Base-by-base conservation (phyloP, 371 early-diverging fungal species). In the Saksenaea vasiformis region DNA sequence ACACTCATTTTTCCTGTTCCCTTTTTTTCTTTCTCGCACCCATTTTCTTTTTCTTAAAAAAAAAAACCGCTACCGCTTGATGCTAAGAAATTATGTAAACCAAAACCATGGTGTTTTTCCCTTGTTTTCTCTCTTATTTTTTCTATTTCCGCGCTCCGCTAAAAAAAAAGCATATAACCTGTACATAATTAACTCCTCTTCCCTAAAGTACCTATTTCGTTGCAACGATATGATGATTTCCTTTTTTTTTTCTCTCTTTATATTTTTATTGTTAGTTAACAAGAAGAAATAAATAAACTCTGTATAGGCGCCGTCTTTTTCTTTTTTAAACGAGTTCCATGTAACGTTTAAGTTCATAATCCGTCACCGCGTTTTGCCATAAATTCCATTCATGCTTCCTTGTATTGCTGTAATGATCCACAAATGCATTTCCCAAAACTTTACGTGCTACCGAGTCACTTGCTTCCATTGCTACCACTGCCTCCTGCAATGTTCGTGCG, bases 361-460 rank as follows among this genome's bases (percentile, higher is more conserved):
- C 83, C 0, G 95, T 93, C 17, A 93, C 92, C 26, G 88, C 84
- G 38, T 74, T 75, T 61, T 88, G 87, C 91, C 92, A 95, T 26
- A 85, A 57, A 17, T 80, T 67, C 83, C 90, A 86, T 74, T 95
- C 95, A 72, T 92, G 88, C 64, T 77, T 67, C 36, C 93, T 70
- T 19, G 91, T 93, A 17, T 80, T 83, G 1, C 76, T 87, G 79
- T 83, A 93, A 67, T 93, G 93, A 28, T 92, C 84, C 17, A 95
- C 88, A 79, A 95, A 93, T 3, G 65, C 86, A 73, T 91, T 84
- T 0, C 93, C 93, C n/a, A 95, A 70, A 3, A 91, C 88, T 61
- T 84, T 66, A 36, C 93, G 74, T 5, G 93, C 95, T 43, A 92
- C 76, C n/a, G 90, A 90, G 4, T 72, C 85, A 58, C 81, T 71